These are phyloP conservation scores for Aspergillus quadrilineatus DNA, from an alignment of 2,329 filamentous ascomycete genomes.

Conservation along the genomic window DNA sequence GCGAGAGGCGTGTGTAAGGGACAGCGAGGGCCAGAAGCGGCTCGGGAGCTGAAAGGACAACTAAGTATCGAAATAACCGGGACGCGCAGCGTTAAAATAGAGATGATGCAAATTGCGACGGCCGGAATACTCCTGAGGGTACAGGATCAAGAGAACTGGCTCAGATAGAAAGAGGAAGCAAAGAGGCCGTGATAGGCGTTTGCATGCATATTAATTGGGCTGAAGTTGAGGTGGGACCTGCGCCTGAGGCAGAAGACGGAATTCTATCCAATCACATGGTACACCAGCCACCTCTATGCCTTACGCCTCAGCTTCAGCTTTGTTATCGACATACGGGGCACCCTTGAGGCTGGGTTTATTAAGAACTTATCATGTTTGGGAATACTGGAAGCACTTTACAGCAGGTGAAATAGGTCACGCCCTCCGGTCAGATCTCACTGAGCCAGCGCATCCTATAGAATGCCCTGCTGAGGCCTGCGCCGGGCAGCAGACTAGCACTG, in stretches of 20 bases:
- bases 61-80: slow-evolving; percentile 3
- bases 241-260: slow-evolving; percentile 15
- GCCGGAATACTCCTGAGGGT: not conserved
- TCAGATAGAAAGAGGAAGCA: slow-evolving; percentile 5
- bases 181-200: slow-evolving; percentile 8
- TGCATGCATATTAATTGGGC: slow-evolving; percentile 10
- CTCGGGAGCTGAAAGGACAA: not conserved
- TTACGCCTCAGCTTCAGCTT: slow-evolving; percentile 1
- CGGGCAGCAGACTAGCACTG: not conserved
- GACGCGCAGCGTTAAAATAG: slow-evolving; percentile 11
- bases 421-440: not conserved
- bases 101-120: not conserved
- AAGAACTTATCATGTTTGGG: not conserved
- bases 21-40: slow-evolving; percentile 11
- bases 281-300: slow-evolving; percentile 18
- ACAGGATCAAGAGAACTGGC: slow-evolving; percentile 2
- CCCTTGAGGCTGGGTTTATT: not conserved
- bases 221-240: slow-evolving; percentile 7
- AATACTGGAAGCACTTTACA: not conserved
- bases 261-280: slow-evolving; percentile 14
- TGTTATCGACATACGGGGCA: not conserved
- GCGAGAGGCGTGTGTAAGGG: slow-evolving; percentile 15
- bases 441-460: not conserved
- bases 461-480: not conserved
- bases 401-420: not conserved